Evolutionary conservation across 257 asterid species (phyloP), one percentile per base, ranked within the genome.

Genomic region (Primulina eburnea): DNA sequence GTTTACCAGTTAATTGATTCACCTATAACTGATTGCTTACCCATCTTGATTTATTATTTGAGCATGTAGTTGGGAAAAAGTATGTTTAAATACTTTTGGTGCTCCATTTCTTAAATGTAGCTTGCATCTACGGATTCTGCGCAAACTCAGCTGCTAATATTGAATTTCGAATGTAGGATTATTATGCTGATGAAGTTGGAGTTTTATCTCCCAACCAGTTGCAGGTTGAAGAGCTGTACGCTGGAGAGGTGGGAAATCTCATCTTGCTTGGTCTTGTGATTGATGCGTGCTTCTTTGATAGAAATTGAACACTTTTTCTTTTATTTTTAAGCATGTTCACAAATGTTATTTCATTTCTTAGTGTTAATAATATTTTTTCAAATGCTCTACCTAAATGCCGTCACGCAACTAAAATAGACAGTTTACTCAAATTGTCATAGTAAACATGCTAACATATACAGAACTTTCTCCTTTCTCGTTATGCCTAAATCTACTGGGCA

Each of bases 121-220:
- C 63, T 47, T 60, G 66, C 61, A 58, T 68, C 14, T 56, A 34
- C 7, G 34, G 34, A 32, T 32, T 34, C 1, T 34, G 64, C 53
- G 20, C 38, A 24, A 18, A 56, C 24, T 70, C 37, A 30, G 58
- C 56, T 60, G 75, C 76, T 81, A 75, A 84, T 61, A 9, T 72
- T 50, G 30, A 67, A 80, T 72, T 61, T 64, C 33, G 55, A 82
- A 70, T 86, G 82, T 87, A 93, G 99, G 99, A 94, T 76, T 91
- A 91, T 77, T 86, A 72, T 78, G 97, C 91, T 73, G 99, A 94
- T 88, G 99, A 94, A 82, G 76, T 94, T 73, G 99, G 99, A 71
- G 96, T 94, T 72, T 82, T 94, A 81, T 94, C 99, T 76, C 99
- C 99, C 62, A 86, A 50, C 78, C 97, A 94, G 88, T 28, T 89